Base-by-base conservation (phyloP, 106 monocot genomes). In the Allium cepa region DNA sequence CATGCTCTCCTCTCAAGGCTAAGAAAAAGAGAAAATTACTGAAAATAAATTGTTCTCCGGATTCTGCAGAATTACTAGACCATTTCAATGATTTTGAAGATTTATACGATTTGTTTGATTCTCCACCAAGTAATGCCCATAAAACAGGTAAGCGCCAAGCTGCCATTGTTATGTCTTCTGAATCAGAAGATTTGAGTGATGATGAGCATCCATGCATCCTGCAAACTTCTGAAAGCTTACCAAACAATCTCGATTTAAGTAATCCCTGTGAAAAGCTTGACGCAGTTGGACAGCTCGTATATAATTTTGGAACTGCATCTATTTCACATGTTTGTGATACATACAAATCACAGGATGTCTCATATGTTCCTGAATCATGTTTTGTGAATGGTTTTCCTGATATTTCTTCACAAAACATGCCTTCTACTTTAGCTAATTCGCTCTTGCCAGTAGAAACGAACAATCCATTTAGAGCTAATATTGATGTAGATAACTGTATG, bases 311-410 rank as follows among this genome's bases (percentile, higher is more conserved):
- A 60, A 26, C 36, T 17, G 45, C 55, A 62, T 73, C 75, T 57
- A 47, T 73, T 81, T 87, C 82, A 64, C 66, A 72, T 73, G 61
- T 79, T 57, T 88, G 77, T 55, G 79, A 84, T 56, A 70, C 82
- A 50, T 87, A 79, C 59, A 77, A 48, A 12, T 69, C 70, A 53
- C 81, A 75, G 53, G 76, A 76, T 64, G 52, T 82, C 15, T 79
- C 88, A n/a, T 81, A 67, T 56, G 74, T 81, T 58, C 85, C 88
- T 13, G 91, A 91, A 86, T 88, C 88, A 47, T 79, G 71, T 62
- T 67, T 83, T 26, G 47, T 76, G 45, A 56, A 69, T 56, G 56
- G 46, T 69, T 75, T 79, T 71, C 49, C 11, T 17, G 53, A 14
- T 28, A 50, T 70, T 51, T 72, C 76, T 56, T 66, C 71, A 9